Conservation (phyloP, 2,329 filamentous ascomycete genomes). For the Pseudogymnoascus sp. region DNA sequence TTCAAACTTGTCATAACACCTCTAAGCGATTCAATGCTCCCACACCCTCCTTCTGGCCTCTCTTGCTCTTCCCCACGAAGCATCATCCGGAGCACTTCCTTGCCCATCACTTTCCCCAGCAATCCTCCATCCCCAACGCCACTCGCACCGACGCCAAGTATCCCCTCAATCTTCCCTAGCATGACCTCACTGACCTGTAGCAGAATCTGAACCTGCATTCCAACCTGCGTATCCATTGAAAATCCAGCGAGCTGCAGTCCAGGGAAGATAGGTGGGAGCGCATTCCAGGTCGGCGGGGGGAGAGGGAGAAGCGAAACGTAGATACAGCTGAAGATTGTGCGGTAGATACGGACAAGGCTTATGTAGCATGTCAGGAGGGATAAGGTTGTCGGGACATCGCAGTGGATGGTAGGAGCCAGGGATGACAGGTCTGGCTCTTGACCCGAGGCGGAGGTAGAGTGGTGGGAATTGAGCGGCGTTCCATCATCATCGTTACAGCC, state of each 20-base stretch:
- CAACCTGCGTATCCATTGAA: not conserved
- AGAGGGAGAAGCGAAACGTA: not conserved
- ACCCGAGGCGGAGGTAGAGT: not conserved
- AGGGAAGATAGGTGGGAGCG: not conserved
- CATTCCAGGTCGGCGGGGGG: not conserved
- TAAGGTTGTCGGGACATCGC: not conserved
- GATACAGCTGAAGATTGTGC: not conserved
- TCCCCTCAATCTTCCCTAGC: not conserved
- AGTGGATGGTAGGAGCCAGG: not conserved
- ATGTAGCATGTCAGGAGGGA: not conserved
- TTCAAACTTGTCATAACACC: not conserved
- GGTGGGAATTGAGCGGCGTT: not conserved
- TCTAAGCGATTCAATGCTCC: not conserved
- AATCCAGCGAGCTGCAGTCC: not conserved
- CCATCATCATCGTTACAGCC: not conserved
- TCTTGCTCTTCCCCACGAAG: conserved; percentile 2
- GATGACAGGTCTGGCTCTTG: no score
- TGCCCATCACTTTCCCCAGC: not conserved
- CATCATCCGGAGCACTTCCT: not conserved
- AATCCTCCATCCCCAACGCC: not conserved
- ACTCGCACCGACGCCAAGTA: not conserved
- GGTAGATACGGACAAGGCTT: conserved; percentile 6
- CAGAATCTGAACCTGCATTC: not conserved
- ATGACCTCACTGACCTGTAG: not conserved
- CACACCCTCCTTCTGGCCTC: not conserved